These are phyloP conservation scores for Gyromitra esculenta DNA, from an alignment of 2,329 filamentous ascomycete species.

Conservation along the genomic window DNA sequence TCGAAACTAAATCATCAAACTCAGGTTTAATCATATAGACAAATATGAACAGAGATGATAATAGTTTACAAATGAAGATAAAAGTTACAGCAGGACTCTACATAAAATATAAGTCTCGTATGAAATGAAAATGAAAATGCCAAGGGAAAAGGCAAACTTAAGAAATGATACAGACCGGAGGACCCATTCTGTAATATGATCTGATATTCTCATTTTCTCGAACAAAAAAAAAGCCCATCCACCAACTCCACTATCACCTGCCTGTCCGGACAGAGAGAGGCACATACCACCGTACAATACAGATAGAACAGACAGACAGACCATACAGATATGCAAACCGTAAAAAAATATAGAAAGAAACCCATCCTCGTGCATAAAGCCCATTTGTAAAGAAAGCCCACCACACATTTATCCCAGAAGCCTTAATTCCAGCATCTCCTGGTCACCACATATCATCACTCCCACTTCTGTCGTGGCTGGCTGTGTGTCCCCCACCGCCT, in stretches of 20 bases:
- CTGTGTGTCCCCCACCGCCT: conserved; percentile 32
- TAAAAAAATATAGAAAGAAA: conserved; percentile 39
- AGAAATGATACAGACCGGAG: conserved; percentile 15
- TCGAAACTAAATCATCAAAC: not conserved
- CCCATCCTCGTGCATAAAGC: conserved; percentile 24
- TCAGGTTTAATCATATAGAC: conserved; percentile 2
- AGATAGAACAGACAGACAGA: conserved; percentile 38
- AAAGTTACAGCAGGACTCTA: not conserved
- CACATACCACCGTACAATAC: conserved; percentile 43
- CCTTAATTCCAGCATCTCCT: not conserved
- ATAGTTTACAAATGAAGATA: conserved; percentile 24
- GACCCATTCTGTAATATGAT: conserved; percentile 29
- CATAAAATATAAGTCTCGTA: not conserved
- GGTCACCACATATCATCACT: conserved; percentile 56
- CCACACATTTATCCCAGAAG: conserved; percentile 31
- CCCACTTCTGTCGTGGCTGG: conserved; percentile 40
- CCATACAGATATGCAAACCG: conserved; percentile 47
- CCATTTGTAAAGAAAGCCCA: conserved; percentile 28
- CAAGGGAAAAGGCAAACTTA: not conserved
- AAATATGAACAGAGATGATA: conserved; percentile 13
- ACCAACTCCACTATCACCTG: conserved; percentile 42
- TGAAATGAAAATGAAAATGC: not conserved
- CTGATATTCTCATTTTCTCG: conserved; percentile 37
- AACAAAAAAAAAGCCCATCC: conserved; percentile 43
- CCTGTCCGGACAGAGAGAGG: conserved; percentile 27